Evolutionary conservation across 2,329 filamentous ascomycete genomes (phyloP).

Genomic region (Paraphoma chrysanthemicola): DNA sequence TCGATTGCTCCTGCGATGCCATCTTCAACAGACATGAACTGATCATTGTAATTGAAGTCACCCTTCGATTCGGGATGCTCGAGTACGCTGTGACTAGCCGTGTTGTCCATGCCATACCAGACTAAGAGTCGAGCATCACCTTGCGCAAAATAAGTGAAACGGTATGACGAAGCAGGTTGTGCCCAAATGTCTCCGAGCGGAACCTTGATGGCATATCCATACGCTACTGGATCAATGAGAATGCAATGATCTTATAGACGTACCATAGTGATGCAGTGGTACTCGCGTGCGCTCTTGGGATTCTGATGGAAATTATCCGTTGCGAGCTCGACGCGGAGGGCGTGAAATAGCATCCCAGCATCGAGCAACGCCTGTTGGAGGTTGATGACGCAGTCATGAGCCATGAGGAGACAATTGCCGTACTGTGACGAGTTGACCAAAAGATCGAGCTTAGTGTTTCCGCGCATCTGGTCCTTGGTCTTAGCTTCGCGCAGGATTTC

Average conservation of each 20-base stretch:
- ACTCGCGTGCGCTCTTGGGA: background rate
- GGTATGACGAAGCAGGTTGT: background rate
- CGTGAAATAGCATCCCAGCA: background rate
- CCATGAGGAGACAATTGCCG: conserved; percentile 1
- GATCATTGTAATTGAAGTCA: background rate
- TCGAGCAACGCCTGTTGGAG: background rate
- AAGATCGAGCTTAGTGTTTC: too few relatives aligned
- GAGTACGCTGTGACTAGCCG: background rate
- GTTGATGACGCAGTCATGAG: background rate
- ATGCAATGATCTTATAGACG: background rate
- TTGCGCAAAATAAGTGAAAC: background rate
- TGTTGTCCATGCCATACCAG: background rate
- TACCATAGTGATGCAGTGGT: conserved; percentile 1
- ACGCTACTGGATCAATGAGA: conserved; percentile 1
- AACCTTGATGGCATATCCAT: conserved; percentile 3
- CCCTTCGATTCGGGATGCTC: background rate
- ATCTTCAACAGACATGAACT: background rate
- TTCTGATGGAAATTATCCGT: conserved; percentile 1
- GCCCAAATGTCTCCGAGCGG: background rate
- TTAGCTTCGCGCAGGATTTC: background rate
- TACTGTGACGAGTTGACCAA: background rate
- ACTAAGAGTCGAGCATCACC: background rate
- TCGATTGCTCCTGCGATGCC: background rate
- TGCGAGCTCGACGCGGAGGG: background rate
- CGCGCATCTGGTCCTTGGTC: background rate